Percentiles rank a stretch among this genome's conserved stretches.
phyloP scores from a whole-genome alignment of 139 green algal species.

The Chlamydomonas incerta region DNA sequence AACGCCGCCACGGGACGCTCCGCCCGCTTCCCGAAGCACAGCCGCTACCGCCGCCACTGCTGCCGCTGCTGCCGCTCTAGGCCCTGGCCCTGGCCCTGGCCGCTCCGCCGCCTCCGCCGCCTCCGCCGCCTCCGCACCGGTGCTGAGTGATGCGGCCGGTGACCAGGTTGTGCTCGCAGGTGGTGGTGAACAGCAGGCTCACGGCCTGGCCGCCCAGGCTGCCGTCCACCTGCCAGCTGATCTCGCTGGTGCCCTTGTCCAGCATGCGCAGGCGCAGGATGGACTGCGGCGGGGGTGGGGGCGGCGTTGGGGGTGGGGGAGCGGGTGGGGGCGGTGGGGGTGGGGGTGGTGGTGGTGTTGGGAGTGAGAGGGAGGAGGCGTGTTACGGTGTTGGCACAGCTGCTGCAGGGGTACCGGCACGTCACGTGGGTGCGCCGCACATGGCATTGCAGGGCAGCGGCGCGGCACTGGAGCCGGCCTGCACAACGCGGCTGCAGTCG shows the following conservation, averaged over 20 bases:
- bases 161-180: constrained; percentile 75
- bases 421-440: too few species aligned
- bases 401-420: too few species aligned
- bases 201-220: constrained; percentile 20
- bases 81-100: too few species aligned
- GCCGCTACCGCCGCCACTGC: too few species aligned
- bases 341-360: background rate
- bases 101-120: too few species aligned
- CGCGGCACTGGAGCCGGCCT: too few species aligned
- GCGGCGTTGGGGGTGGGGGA: background rate
- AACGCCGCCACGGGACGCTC: too few species aligned
- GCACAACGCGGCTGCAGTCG: too few species aligned
- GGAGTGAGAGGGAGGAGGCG: background rate
- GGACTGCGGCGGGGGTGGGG: background rate
- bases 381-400: background rate
- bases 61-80: background rate
- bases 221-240: constrained; percentile 68
- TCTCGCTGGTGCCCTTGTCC: constrained; percentile 55
- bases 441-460: too few species aligned
- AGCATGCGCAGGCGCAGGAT: constrained; percentile 70
- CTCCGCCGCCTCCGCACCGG: constrained; percentile 6
- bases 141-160: constrained; percentile 71
- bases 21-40: too few species aligned
- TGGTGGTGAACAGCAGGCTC: constrained; percentile 40
- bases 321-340: background rate